These are phyloP conservation scores for Alopecurus myosuroides DNA, from an alignment of 176 grass and related monocot species.

Conservation along the genomic window DNA sequence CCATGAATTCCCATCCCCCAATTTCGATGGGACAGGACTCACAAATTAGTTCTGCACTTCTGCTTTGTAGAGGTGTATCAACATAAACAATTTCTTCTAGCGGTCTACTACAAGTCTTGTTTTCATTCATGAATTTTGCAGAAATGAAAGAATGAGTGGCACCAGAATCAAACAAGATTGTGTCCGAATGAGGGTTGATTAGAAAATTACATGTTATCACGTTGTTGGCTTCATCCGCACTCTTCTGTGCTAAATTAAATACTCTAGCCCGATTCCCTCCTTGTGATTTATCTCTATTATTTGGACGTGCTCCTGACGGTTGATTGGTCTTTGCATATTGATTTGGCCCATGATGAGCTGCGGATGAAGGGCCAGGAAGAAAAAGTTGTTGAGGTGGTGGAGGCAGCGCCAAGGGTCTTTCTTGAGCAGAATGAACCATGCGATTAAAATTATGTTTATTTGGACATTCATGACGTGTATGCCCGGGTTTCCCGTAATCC, in stretches of 20 bases:
- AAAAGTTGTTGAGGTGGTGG: background rate
- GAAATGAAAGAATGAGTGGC: background rate
- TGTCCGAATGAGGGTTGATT: background rate
- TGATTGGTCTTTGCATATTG: background rate
- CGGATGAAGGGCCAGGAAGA: background rate
- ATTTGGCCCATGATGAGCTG: too few species aligned
- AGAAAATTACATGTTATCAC: background rate
- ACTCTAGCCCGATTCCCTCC: background rate
- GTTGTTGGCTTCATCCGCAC: background rate
- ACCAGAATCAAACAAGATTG: background rate
- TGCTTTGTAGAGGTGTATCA: background rate
- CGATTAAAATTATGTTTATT: background rate
- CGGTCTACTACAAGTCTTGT: background rate
- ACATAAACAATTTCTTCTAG: background rate
- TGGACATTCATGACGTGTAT: background rate
- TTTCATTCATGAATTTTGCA: background rate
- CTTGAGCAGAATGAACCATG: background rate
- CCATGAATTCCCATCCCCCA: background rate
- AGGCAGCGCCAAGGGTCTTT: background rate
- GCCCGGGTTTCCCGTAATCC: background rate
- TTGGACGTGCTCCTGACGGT: background rate
- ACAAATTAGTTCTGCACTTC: background rate
- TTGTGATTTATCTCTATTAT: background rate
- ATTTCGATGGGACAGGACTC: background rate
- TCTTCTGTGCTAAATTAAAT: background rate